phyloP scores from a whole-genome alignment of 2,329 filamentous ascomycete genomes.

The Dichotomopilus funicola region DNA sequence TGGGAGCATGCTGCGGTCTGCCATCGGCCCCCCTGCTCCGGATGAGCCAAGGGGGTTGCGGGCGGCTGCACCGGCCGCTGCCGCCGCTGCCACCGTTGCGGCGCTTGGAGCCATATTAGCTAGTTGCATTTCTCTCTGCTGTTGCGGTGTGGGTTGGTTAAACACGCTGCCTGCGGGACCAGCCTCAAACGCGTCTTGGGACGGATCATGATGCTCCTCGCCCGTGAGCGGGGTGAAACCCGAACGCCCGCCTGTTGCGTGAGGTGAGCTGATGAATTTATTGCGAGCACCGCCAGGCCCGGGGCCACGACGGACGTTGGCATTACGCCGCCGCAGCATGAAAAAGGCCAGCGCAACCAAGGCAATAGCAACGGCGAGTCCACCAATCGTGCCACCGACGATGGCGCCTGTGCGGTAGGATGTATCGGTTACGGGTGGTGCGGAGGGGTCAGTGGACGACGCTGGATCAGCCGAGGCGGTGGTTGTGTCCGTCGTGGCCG shows the following conservation, averaged over 20 bases:
- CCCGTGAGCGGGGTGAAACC: conserved; percentile 36
- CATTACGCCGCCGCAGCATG: conserved; percentile 38
- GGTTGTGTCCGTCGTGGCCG: conserved; percentile 11
- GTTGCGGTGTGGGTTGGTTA: conserved; percentile 1
- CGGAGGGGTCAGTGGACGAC: conserved; percentile 4
- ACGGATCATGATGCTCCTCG: conserved; percentile 20
- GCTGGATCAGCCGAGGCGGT: neutral
- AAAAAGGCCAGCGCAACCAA: conserved; percentile 38
- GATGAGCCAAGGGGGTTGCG: neutral
- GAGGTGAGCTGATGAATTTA: conserved; percentile 35
- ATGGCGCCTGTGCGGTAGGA: conserved; percentile 41
- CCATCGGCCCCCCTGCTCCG: neutral
- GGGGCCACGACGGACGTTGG: conserved; percentile 38
- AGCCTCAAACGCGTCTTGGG: conserved; percentile 28
- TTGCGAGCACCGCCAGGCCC: conserved; percentile 31
- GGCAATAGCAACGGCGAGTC: conserved; percentile 40
- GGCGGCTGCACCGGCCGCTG: neutral
- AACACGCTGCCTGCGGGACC: conserved; percentile 9
- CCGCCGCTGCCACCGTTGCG: neutral
- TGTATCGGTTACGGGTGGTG: conserved; percentile 15
- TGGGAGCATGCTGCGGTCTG: conserved; percentile 8
- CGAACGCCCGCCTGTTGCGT: conserved; percentile 22
- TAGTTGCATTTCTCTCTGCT: neutral
- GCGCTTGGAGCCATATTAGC: neutral
- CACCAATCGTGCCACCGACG: conserved; percentile 49